Percentiles rank a stretch among this genome's conserved stretches.
These are phyloP conservation scores for Myrmaecium sp. DNA, from an alignment of 2,329 filamentous ascomycete genomes.

Conservation along the genomic window DNA sequence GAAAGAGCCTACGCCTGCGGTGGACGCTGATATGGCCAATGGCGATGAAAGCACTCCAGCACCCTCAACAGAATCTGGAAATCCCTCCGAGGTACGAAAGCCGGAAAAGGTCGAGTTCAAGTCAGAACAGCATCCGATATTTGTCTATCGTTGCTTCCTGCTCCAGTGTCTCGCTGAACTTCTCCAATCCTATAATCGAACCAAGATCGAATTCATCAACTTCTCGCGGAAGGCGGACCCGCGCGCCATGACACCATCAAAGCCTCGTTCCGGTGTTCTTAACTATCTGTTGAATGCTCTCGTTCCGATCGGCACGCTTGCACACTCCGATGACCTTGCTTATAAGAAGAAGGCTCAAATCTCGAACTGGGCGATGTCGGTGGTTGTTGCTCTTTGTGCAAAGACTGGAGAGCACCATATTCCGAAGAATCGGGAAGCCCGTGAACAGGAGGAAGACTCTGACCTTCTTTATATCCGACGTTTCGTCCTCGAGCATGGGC, in stretches of 20 bases:
- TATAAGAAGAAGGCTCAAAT: conserved; percentile 78
- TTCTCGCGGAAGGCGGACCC: conserved; percentile 85
- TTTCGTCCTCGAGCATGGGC: conserved; percentile 83
- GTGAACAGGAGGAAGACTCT: conserved; percentile 57
- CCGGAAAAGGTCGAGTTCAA: conserved; percentile 63
- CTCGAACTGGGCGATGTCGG: conserved; percentile 68
- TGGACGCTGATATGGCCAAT: conserved; percentile 34
- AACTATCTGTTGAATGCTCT: conserved; percentile 85
- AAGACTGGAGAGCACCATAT: conserved; percentile 67
- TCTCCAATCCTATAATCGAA: conserved; percentile 77
- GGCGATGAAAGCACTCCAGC: conserved; percentile 21
- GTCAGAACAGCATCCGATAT: conserved; percentile 83
- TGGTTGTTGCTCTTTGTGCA: conserved; percentile 71
- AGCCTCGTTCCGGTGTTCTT: conserved; percentile 78
- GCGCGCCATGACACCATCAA: conserved; percentile 73
- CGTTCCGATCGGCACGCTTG: conserved; percentile 45
- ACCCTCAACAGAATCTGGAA: too few relatives aligned
- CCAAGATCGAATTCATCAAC: conserved; percentile 98
- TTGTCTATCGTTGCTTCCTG: conserved; percentile 89
- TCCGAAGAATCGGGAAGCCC: conserved; percentile 39
- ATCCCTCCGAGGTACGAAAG: conserved; percentile 32
- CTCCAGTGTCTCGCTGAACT: conserved; percentile 85
- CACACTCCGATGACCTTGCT: conserved; percentile 54
- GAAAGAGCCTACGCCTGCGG: conserved; percentile 12
- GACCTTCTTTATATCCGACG: conserved; percentile 84